Conservation (phyloP, 2,329 filamentous ascomycete species). For the Macroventuria anomochaeta region DNA sequence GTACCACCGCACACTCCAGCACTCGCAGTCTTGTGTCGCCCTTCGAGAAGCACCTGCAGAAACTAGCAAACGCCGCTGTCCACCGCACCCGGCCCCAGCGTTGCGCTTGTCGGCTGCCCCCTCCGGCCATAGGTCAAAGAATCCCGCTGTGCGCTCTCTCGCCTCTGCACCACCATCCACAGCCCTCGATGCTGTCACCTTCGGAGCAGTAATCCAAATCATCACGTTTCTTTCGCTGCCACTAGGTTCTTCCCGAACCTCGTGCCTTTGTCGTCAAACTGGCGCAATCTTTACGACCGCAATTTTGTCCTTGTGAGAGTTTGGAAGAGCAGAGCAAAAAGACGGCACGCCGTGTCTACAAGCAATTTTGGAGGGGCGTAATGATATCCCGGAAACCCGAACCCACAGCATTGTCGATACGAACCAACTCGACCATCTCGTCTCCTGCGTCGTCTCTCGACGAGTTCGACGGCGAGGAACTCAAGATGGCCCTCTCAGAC, state of each 20-base stretch:
- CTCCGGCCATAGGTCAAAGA: conserved; percentile 13
- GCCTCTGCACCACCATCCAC: conserved; percentile 16
- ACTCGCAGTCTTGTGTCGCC: conserved; percentile 28
- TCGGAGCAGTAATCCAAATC: conserved; percentile 26
- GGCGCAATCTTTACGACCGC: conserved; percentile 44
- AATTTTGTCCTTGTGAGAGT: conserved; percentile 44
- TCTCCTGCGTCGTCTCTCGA: conserved; percentile 42
- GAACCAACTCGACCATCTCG: conserved; percentile 43
- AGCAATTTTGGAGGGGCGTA: conserved; percentile 48
- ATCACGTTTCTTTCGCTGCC: conserved; percentile 27
- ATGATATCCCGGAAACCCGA: conserved; percentile 45
- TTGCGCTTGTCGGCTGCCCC: conserved; percentile 18
- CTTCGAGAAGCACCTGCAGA: conserved; percentile 41
- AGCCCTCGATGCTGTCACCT: conserved; percentile 40
- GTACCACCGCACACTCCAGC: conserved; percentile 6
- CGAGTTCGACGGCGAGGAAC: conserved; percentile 54
- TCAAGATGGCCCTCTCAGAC: conserved; percentile 58
- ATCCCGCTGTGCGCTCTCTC: conserved; percentile 5
- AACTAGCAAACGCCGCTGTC: conserved; percentile 27
- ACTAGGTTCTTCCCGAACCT: conserved; percentile 45
- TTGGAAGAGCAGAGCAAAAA: conserved; percentile 43
- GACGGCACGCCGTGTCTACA: conserved; percentile 45
- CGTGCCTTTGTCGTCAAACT: conserved; percentile 46
- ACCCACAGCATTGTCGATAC: conserved; percentile 38
- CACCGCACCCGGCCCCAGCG: conserved; percentile 8